These are phyloP conservation scores for Kodamaea restingae DNA, from an alignment of 805 yeast species.

Conservation along the genomic window DNA sequence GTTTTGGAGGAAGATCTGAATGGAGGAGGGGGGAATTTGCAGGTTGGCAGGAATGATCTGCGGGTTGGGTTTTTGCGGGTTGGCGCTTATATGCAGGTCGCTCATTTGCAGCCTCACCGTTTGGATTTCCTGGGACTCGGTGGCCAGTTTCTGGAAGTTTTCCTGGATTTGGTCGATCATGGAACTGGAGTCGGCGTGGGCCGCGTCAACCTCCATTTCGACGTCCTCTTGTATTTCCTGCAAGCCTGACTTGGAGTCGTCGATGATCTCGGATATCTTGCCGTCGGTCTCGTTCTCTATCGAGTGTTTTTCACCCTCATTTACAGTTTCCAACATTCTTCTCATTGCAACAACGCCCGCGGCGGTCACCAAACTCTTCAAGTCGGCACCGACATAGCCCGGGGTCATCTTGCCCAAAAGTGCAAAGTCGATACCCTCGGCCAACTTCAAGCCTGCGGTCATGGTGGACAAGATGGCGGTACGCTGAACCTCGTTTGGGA, in stretches of 20 bases:
- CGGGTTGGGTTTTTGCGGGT: too few species aligned
- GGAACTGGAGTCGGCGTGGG: neutral
- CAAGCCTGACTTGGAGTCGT: too few species aligned
- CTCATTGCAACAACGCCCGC: slow-evolving; percentile 94
- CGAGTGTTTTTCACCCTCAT: too few species aligned
- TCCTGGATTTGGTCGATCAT: neutral
- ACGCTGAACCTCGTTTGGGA: slow-evolving; percentile 87
- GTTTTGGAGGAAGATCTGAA: slow-evolving; percentile 63
- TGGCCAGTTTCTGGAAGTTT: neutral
- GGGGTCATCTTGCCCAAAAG: slow-evolving; percentile 89
- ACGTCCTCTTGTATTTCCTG: slow-evolving; percentile 1
- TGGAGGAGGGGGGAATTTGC: too few species aligned
- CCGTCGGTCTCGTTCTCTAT: too few species aligned
- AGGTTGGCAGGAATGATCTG: too few species aligned
- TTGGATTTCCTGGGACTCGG: neutral
- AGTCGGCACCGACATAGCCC: slow-evolving; percentile 96
- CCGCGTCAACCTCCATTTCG: neutral
- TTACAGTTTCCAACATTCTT: slow-evolving; percentile 69
- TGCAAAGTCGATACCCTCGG: slow-evolving; percentile 63
- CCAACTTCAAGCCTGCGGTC: slow-evolving; percentile 59
- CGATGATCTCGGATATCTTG: too few species aligned
- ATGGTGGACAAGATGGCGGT: slow-evolving; percentile 70
- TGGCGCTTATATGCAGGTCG: neutral
- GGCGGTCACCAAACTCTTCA: slow-evolving; percentile 88
- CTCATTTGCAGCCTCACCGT: neutral